These are phyloP conservation scores for Auricularia sp. DNA, from an alignment of 768 basidiomycete genomes.

Conservation along the genomic window DNA sequence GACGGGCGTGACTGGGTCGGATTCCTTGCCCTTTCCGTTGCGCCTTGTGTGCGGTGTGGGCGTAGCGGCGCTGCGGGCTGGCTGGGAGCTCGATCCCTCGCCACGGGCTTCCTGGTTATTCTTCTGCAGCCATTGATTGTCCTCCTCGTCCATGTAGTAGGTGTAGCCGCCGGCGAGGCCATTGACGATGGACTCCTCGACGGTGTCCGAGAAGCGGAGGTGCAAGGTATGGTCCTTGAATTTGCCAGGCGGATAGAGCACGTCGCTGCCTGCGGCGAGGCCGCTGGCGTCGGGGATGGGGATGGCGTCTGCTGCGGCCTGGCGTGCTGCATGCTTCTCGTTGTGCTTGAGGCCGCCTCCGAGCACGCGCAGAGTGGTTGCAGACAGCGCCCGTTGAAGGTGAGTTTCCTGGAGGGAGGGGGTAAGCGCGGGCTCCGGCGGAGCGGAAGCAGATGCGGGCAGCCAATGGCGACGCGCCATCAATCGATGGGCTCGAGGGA, in stretches of 20 bases:
- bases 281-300: conserved; percentile 89
- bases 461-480: conserved; percentile 41
- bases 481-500: background rate
- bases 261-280: conserved; percentile 64
- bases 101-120: conserved; percentile 81
- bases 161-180: conserved; percentile 67
- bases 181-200: conserved; percentile 60
- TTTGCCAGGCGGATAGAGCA: conserved; percentile 55
- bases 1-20: conserved; percentile 28
- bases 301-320: conserved; percentile 53
- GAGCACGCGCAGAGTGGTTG: conserved; percentile 35
- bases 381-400: conserved; percentile 47
- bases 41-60: conserved; percentile 53
- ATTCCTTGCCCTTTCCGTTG: conserved; percentile 77
- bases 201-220: conserved; percentile 73
- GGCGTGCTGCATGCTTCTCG: conserved; percentile 26
- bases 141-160: conserved; percentile 94
- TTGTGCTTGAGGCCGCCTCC: conserved; percentile 16
- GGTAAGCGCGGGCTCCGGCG: conserved; percentile 48
- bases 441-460: conserved; percentile 30
- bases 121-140: conserved; percentile 88
- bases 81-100: conserved; percentile 75
- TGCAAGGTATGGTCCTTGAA: conserved; percentile 76
- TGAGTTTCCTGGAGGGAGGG: conserved; percentile 41
- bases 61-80: conserved; percentile 53